These are phyloP conservation scores for Pythium sp. DNA, from an alignment of 352 stramenopile genomes.

Conservation along the genomic window DNA sequence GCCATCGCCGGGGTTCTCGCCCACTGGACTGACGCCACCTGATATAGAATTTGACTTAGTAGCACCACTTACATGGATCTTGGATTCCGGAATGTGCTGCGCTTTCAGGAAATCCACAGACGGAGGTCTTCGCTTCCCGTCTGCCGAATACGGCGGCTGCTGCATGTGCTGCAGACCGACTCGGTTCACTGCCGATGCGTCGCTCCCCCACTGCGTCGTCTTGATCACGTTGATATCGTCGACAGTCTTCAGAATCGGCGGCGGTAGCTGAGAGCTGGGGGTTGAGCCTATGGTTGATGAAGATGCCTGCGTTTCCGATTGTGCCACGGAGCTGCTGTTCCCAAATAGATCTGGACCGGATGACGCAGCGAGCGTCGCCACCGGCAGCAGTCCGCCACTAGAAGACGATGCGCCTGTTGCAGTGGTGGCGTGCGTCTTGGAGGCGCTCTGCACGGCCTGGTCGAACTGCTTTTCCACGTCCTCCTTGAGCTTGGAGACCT, in stretches of 20 bases:
- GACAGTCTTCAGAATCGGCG: conserved; percentile 11
- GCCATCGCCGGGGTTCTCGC: not conserved
- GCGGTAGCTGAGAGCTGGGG: not conserved
- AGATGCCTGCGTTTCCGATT: not conserved
- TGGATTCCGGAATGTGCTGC: not conserved
- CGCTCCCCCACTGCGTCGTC: conserved; percentile 16
- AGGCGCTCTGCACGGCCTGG: conserved; percentile 51
- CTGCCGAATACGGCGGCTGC: conserved; percentile 23
- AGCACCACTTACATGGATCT: not conserved
- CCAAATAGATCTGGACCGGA: conserved; percentile 14
- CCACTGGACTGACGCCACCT: not conserved
- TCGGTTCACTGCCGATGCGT: not conserved
- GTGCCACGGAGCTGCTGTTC: not conserved
- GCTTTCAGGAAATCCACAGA: conserved; percentile 6
- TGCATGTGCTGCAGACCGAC: conserved; percentile 14
- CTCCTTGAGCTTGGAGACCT: conserved; percentile 79
- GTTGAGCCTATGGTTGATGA: not conserved
- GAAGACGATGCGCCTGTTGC: not conserved
- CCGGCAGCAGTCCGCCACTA: not conserved
- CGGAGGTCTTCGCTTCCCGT: conserved; percentile 16
- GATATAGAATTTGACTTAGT: not conserved
- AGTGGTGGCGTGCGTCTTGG: conserved; percentile 5
- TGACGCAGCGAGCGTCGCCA: not conserved
- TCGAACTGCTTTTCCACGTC: conserved; percentile 89
- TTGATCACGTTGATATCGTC: conserved; percentile 31